Evolutionary conservation across 75 land plant genomes (phyloP).

Genomic region (Cunninghamia lanceolata): DNA sequence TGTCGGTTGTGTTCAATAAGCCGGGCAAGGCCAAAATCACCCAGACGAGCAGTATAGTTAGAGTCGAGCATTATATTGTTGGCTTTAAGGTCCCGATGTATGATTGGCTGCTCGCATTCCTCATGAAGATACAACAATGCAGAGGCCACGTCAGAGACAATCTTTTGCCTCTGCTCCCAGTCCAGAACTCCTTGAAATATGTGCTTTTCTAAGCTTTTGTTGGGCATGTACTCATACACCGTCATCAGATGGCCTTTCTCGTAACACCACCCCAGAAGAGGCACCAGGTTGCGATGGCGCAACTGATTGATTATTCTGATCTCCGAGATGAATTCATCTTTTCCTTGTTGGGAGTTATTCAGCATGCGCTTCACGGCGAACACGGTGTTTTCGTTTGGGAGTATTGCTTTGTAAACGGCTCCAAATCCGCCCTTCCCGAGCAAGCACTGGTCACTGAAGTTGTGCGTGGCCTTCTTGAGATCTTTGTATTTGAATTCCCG

Average conservation of each 20-base stretch:
- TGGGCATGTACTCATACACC: slow-evolving; percentile 15
- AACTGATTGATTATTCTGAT: slow-evolving; percentile 26
- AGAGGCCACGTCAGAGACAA: background rate
- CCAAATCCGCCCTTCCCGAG: background rate
- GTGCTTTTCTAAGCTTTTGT: slow-evolving; percentile 6
- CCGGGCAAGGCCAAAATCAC: slow-evolving; percentile 75
- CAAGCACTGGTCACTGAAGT: background rate
- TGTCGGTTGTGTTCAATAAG: slow-evolving; percentile 33
- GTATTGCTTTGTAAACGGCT: background rate
- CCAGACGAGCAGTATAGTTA: background rate
- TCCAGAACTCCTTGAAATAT: background rate
- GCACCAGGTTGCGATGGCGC: slow-evolving; percentile 36
- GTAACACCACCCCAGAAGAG: slow-evolving; percentile 30
- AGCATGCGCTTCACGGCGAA: slow-evolving; percentile 18
- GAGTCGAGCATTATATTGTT: slow-evolving; percentile 57
- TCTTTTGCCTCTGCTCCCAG: background rate
- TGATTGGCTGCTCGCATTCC: background rate
- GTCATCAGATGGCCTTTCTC: background rate
- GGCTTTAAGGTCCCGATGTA: slow-evolving; percentile 58
- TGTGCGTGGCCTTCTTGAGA: no score
- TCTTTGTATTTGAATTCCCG: slow-evolving; percentile 24
- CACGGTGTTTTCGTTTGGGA: background rate
- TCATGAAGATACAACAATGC: slow-evolving; percentile 17
- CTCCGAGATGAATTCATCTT: slow-evolving; percentile 32
- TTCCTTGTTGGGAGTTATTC: slow-evolving; percentile 24